phyloP scores from a whole-genome alignment of 2,329 filamentous ascomycete genomes.

The Epichloe hybrida region DNA sequence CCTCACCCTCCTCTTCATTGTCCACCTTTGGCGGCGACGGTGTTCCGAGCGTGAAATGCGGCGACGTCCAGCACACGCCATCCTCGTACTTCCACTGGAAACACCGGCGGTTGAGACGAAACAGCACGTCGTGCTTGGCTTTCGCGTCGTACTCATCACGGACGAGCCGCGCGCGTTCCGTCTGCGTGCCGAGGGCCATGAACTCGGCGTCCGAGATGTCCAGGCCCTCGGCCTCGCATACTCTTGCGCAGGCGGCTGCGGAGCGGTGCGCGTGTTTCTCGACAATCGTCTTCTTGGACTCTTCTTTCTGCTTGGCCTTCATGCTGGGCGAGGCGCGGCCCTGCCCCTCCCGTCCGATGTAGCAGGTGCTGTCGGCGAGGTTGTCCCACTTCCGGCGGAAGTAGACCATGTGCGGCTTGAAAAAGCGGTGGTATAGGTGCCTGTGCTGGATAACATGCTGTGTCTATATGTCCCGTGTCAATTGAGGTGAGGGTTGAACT shows the following conservation, averaged over 20 bases:
- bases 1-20: slow-evolving; percentile 2
- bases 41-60: slow-evolving; percentile 30
- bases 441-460: slow-evolving; percentile 31
- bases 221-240: slow-evolving; percentile 30
- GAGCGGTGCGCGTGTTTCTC: slow-evolving; percentile 33
- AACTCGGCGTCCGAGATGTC: slow-evolving; percentile 22
- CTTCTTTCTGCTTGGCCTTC: slow-evolving; percentile 23
- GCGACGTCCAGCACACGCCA: slow-evolving; percentile 29
- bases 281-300: slow-evolving; percentile 25
- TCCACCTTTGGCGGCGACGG: slow-evolving; percentile 15
- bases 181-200: slow-evolving; percentile 15
- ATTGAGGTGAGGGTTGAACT: no score
- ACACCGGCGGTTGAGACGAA: slow-evolving; percentile 23
- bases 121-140: slow-evolving; percentile 8
- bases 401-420: slow-evolving; percentile 28
- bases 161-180: slow-evolving; percentile 16
- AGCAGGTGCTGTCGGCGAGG: slow-evolving; percentile 33
- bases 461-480: slow-evolving; percentile 10
- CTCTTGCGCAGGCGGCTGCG: slow-evolving; percentile 31
- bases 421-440: slow-evolving; percentile 36
- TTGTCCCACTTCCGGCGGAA: slow-evolving; percentile 39
- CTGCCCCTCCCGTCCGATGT: slow-evolving; percentile 27
- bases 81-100: slow-evolving; percentile 34
- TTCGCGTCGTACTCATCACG: slow-evolving; percentile 15
- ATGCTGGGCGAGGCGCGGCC: slow-evolving; percentile 16